phyloP scores from a whole-genome alignment of 1,139 yeast genomes.

The Lodderomyces pseudojiufengensis region DNA sequence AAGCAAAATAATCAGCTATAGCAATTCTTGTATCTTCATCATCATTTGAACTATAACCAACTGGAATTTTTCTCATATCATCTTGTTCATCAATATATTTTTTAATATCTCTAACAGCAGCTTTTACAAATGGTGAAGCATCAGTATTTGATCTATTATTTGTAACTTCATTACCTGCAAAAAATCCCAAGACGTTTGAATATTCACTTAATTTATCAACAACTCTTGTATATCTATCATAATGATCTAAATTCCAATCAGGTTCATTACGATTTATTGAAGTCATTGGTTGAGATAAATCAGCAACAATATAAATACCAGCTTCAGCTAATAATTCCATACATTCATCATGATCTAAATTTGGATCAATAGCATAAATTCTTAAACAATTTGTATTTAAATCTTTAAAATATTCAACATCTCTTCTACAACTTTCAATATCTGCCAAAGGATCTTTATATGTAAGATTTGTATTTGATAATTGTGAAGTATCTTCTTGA shows the following conservation, averaged over 20 bases:
- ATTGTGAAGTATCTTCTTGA: conserved; percentile 63
- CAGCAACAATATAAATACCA: conserved; percentile 83
- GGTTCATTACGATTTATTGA: conserved; percentile 78
- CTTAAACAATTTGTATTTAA: conserved; percentile 74
- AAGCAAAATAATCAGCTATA: conserved; percentile 77
- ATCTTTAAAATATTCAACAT: conserved; percentile 71
- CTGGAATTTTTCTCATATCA: conserved; percentile 73
- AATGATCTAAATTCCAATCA: conserved; percentile 61
- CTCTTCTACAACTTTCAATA: conserved; percentile 68
- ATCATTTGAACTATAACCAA: conserved; percentile 93
- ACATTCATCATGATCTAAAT: conserved; percentile 78
- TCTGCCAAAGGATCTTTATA: conserved; percentile 78
- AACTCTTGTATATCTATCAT: conserved; percentile 72
- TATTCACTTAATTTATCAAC: conserved; percentile 81
- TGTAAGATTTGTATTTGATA: conserved; percentile 26
- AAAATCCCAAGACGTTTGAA: conserved; percentile 85
- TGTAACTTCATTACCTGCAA: conserved; percentile 90
- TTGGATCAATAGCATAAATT: conserved; percentile 76
- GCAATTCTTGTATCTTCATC: conserved; percentile 67
- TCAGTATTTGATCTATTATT: conserved; percentile 47
- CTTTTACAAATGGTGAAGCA: conserved; percentile 80
- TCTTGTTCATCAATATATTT: conserved; percentile 63
- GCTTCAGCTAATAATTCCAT: conserved; percentile 83
- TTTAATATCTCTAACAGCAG: conserved; percentile 88
- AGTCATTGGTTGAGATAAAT: conserved; percentile 79